Evolutionary conservation across 495 filamentous ascomycete species (phyloP).

Genomic region (Daldinia vernicosa): DNA sequence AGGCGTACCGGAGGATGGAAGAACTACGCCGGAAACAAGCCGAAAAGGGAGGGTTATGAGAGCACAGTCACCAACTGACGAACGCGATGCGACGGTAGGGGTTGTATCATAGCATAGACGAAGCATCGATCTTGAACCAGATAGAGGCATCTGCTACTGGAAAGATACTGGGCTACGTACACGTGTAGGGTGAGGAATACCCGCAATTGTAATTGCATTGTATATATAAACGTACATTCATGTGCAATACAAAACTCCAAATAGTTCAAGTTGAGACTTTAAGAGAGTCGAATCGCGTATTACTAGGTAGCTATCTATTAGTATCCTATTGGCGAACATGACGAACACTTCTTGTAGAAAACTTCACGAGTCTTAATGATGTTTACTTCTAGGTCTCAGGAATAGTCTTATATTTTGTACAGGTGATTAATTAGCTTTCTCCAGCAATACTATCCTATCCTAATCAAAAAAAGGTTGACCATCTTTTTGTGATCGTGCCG

Average conservation of each 20-base stretch:
- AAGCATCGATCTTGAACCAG: conserved; percentile 46
- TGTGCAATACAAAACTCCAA: conserved; percentile 16
- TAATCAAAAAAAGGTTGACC: conserved; percentile 19
- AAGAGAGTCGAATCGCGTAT: background rate
- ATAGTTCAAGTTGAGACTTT: background rate
- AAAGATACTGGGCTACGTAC: background rate
- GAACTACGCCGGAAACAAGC: conserved; percentile 35
- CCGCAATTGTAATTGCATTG: conserved; percentile 24
- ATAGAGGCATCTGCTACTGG: background rate
- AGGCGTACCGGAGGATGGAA: conserved; percentile 46
- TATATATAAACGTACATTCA: conserved; percentile 22
- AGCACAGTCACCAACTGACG: conserved; percentile 5
- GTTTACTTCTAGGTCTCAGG: background rate
- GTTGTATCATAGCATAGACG: conserved; percentile 33
- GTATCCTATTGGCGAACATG: background rate
- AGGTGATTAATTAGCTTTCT: conserved; percentile 23
- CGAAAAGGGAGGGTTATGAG: conserved; percentile 11
- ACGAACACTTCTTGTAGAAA: background rate
- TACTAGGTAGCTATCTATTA: background rate
- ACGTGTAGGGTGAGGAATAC: conserved; percentile 15
- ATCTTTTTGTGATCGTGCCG: conserved; percentile 4
- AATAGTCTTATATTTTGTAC: background rate
- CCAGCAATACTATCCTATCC: conserved; percentile 16
- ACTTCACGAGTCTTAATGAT: background rate
- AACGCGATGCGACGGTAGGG: conserved; percentile 8